These are phyloP conservation scores for Coelastrella sp. DNA, from an alignment of 139 green algal genomes.

Conservation along the genomic window DNA sequence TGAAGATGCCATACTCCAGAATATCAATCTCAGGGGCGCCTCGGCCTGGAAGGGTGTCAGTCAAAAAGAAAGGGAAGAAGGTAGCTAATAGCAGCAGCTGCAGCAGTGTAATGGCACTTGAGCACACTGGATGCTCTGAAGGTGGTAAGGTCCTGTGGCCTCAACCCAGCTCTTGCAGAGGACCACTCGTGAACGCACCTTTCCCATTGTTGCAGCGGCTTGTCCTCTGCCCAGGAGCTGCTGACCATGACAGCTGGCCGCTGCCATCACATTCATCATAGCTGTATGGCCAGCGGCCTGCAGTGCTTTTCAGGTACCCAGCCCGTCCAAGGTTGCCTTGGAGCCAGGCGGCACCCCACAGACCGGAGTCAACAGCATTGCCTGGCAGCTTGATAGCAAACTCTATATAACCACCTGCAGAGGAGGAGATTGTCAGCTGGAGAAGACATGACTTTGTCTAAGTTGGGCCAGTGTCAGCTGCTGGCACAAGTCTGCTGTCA, in stretches of 20 bases:
- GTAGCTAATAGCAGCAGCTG: not conserved
- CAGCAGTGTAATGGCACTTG: not conserved
- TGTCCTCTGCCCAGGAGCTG: slow-evolving; percentile 24
- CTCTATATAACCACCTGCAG: slow-evolving; percentile 64
- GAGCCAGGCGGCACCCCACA: slow-evolving; percentile 61
- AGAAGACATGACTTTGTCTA: not conserved
- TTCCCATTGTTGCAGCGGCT: not conserved
- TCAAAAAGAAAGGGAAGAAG: not conserved
- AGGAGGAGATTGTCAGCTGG: not conserved
- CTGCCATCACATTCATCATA: slow-evolving; percentile 59
- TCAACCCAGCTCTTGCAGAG: no score
- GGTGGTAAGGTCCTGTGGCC: not conserved
- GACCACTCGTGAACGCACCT: not conserved
- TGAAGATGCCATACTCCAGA: slow-evolving; percentile 57
- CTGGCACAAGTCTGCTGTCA: no score
- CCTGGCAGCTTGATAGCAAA: slow-evolving; percentile 60
- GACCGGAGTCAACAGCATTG: slow-evolving; percentile 46
- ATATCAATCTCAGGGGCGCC: slow-evolving; percentile 66
- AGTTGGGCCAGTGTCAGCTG: no score
- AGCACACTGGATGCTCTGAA: not conserved
- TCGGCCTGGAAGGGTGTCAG: slow-evolving; percentile 37
- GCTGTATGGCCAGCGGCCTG: slow-evolving; percentile 61
- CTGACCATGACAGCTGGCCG: slow-evolving; percentile 43
- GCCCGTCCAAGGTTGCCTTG: slow-evolving; percentile 67
- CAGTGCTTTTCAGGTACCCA: slow-evolving; percentile 55